Evolutionary conservation across 805 yeast species (phyloP).

Genomic region (Torulaspora franciscae): DNA sequence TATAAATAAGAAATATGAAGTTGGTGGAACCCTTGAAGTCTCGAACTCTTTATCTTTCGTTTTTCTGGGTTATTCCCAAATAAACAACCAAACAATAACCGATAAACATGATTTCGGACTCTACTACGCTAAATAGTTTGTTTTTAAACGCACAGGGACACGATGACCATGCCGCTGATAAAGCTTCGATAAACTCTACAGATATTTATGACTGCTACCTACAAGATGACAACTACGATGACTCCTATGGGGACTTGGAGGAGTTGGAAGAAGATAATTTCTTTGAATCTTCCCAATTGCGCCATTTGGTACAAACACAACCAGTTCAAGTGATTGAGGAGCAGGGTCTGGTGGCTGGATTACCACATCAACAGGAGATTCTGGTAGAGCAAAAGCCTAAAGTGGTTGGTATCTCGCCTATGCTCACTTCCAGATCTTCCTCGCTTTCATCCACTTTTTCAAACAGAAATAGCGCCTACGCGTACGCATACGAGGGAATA

Average conservation of each 20-base stretch:
- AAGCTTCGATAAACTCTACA: not conserved
- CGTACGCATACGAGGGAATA: constrained; percentile 3
- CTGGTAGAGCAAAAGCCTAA: constrained; percentile 1
- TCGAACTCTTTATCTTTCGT: not conserved
- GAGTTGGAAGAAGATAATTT: constrained; percentile 7
- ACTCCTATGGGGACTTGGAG: constrained; percentile 5
- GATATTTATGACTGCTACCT: constrained; percentile 12
- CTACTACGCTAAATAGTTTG: constrained; percentile 1
- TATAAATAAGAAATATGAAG: not conserved
- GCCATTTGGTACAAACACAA: constrained; percentile 25
- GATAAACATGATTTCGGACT: not conserved
- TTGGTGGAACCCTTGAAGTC: no score
- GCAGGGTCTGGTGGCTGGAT: constrained; percentile 8
- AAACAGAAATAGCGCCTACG: constrained; percentile 1
- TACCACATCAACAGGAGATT: not conserved
- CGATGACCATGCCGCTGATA: not conserved
- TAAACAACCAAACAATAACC: not conserved
- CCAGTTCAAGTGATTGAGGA: constrained; percentile 21
- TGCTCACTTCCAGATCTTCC: constrained; percentile 10
- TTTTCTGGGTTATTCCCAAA: not conserved
- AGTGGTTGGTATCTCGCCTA: not conserved
- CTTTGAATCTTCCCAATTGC: constrained; percentile 16
- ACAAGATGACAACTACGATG: constrained; percentile 10
- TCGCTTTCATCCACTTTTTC: constrained; percentile 9
- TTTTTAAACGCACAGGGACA: not conserved